Base-by-base conservation (phyloP, 805 yeast genomes). In the Yamadazyma scolyti region DNA sequence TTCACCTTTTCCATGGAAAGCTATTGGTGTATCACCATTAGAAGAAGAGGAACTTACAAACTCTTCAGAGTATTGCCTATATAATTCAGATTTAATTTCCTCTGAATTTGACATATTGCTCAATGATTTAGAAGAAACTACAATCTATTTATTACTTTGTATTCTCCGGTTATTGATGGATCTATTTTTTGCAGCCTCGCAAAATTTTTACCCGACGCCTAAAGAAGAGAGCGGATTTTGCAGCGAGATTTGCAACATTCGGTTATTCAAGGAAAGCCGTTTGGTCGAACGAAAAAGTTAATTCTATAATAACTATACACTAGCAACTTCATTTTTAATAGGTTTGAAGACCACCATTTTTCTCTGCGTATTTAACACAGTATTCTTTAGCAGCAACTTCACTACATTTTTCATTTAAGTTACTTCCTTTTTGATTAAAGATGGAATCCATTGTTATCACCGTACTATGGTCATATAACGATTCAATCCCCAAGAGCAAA, bases 341-440 rank as follows among this genome's bases (percentile, higher is more conserved):
- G 14, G 22, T 17, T 9, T 34, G 39, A 21, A 38, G 32, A 3
- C 42, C 42, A 5, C 44, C 40, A 20, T 46, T 22, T 11, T 21
- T 16, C 20, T 42, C 30, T 6, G 43, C 48, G 28, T 47, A 48
- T 6, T 23, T 23, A 9, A 34, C 25, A 38, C 54, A 49, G 30
- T 47, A 49, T 1, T 40, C 39, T 18, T 29, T 30, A 10, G 40
- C 40, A 6, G 40, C 44, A 12, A 20, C 23, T 29, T 39, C 43
- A 26, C 44, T 43, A 37, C 51, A 46, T 23, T 31, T 39, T 19
- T 31, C 36, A 16, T 41, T 37, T 9, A 37, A 29, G 10, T 25
- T 25, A 9, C 26, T 20, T 5, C 37, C 36, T 14, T 18, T 19
- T 3, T 12, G 10, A 3, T 12, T 16, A 9, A 14, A 27, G 11